Conservation (phyloP, 139 green algal species). For the Tetraselmis striata region DNA sequence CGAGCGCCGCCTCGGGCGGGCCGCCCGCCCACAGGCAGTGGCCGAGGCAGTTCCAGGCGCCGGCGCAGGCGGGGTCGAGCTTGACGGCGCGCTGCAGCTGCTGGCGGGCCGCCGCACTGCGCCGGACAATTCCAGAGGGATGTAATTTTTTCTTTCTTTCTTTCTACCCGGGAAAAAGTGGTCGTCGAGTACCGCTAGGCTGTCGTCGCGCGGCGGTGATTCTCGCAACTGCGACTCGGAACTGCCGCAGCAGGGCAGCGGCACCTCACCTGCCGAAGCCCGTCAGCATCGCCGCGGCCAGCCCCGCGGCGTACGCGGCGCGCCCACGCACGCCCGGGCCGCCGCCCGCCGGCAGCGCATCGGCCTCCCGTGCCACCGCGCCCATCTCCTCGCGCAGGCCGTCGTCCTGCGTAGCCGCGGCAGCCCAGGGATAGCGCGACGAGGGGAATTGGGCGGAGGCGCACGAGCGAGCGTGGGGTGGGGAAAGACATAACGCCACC, state of each 20-base stretch:
- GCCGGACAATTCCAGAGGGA: too few relatives aligned
- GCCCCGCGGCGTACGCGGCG: neutral
- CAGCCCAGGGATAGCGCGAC: too few relatives aligned
- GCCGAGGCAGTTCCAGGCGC: neutral
- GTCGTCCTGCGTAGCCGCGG: neutral
- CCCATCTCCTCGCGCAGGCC: neutral
- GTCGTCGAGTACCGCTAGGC: neutral
- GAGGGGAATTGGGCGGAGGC: neutral
- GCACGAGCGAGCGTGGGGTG: neutral
- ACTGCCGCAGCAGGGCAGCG: neutral
- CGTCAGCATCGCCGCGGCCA: neutral
- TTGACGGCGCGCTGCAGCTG: neutral
- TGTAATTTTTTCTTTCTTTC: too few relatives aligned
- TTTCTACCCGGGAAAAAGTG: neutral
- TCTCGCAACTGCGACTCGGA: neutral
- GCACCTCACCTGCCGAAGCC: neutral
- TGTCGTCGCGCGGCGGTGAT: neutral
- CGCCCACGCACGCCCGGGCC: neutral
- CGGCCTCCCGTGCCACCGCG: neutral
- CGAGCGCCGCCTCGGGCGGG: neutral
- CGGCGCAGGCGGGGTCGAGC: neutral
- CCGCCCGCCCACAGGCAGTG: neutral
- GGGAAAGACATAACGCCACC: neutral
- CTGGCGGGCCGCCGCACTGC: neutral
- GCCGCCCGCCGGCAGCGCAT: neutral